Base-by-base conservation (phyloP, 164 flowering plant species). In the Akebia trifoliata region DNA sequence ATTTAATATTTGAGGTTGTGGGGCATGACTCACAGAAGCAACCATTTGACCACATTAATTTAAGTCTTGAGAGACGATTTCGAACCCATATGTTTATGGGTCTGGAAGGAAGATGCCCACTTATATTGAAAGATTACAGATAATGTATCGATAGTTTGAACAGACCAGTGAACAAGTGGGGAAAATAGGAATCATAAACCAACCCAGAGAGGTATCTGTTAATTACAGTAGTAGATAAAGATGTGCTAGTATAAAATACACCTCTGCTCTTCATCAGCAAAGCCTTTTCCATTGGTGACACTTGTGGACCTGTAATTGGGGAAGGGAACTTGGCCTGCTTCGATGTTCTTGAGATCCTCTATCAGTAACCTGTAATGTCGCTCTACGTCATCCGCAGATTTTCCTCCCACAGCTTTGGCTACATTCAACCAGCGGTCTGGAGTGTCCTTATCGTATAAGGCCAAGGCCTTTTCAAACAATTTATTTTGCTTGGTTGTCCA, bases 401-500 rank as follows among this genome's bases (percentile, higher is more conserved):
- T 85, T 9, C 78, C 79, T 0, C 87, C 95, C 24, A 85, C 87
- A 4, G 81, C 83, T 60, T 60, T 75, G 26, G 92, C 92, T 40
- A 87, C 31, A 9, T 74, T 81, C 52, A 74, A 66, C 90, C 92
- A 87, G 48, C 87, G 71, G 58, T 85, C 87, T 0, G 92, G 86
- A 15, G 84, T 77, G 62, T 83, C 84, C 71, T 69, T 61, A 74
- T 79, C 78, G 56, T 76, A 81, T 5, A 54, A 39, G 7, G 87
- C 90, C 59, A 87, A 39, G 2, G 92, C 90, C 56, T 76, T 68
- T 74, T 87, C 96, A 21, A 87, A 85, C 71, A 70, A 57, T 62
- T 81, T 85, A 79, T 85, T 76, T 59, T 87, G 83, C 64, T 70
- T 74, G 1, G 69, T 21, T 8, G 96, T 85, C 95, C 95, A 87